A percentile compares a stretch with the other conserved stretches of the same genome.
Evolutionary conservation across 2,329 filamentous ascomycete genomes (phyloP).

Genomic region (Microsporum ferrugineum): DNA sequence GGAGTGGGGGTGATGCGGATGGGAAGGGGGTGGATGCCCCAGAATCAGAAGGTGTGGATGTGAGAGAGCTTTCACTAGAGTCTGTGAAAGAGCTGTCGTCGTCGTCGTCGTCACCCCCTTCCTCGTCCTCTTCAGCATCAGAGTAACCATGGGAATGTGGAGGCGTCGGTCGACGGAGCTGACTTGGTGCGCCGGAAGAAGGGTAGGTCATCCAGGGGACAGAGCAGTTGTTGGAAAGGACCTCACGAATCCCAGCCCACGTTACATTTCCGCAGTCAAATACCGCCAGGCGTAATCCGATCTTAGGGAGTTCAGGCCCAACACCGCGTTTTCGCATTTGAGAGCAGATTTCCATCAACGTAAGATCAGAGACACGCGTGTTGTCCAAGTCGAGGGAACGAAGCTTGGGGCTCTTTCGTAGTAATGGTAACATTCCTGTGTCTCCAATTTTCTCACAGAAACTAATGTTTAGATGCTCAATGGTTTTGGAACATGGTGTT

Average conservation of each 20-base stretch:
- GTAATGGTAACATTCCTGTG: conserved; percentile 66
- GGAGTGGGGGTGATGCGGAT: neutral
- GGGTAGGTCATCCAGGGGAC: conserved; percentile 43
- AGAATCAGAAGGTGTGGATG: neutral
- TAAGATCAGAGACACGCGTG: conserved; percentile 76
- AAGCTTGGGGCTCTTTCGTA: conserved; percentile 62
- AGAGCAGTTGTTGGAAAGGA: conserved; percentile 74
- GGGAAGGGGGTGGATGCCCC: neutral
- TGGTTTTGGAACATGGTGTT: conserved; percentile 56
- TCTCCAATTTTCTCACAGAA: conserved; percentile 84
- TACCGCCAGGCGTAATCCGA: conserved; percentile 65
- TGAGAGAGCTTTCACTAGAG: conserved; percentile 1
- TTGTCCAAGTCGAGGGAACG: conserved; percentile 79
- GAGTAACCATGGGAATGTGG: neutral
- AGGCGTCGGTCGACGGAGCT: conserved; percentile 15
- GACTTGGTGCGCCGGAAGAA: conserved; percentile 24
- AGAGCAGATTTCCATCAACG: conserved; percentile 72
- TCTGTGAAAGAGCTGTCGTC: neutral
- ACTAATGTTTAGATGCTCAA: conserved; percentile 76
- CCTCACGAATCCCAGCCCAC: conserved; percentile 80
- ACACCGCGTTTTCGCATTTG: conserved; percentile 59
- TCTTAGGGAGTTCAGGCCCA: conserved; percentile 37
- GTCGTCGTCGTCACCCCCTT: neutral
- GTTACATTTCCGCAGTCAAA: conserved; percentile 90
- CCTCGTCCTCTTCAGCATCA: neutral